Percentiles rank a stretch among this genome's conserved stretches.
phyloP scores from a whole-genome alignment of 139 green algal genomes.

The Picochlorum costavermella region DNA sequence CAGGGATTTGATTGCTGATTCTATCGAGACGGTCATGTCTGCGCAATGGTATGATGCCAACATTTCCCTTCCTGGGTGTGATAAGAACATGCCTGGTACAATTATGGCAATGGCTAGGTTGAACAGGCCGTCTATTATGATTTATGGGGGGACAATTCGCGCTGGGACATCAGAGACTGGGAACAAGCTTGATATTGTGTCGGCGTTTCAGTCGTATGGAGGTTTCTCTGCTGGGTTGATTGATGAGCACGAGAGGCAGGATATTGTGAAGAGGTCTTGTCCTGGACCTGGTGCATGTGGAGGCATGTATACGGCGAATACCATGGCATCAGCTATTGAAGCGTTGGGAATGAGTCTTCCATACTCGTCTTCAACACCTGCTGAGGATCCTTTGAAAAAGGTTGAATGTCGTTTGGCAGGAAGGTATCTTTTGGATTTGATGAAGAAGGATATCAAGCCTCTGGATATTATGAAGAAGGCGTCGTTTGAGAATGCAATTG shows the following conservation, averaged over 20 bases:
- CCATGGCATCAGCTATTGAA: conserved; percentile 95
- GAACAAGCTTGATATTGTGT: conserved; percentile 85
- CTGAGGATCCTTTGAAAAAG: conserved; percentile 88
- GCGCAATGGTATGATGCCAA: conserved; percentile 94
- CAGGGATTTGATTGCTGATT: conserved; percentile 88
- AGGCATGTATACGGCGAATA: conserved; percentile 99
- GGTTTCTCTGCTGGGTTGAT: conserved; percentile 74
- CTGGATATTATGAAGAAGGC: conserved; percentile 91
- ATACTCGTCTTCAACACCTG: conserved; percentile 85
- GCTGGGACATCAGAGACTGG: conserved; percentile 47
- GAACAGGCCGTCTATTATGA: conserved; percentile 92
- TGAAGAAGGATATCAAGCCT: conserved; percentile 88
- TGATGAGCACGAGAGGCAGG: conserved; percentile 68
- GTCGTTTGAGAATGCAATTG: conserved; percentile 96
- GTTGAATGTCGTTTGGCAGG: conserved; percentile 88
- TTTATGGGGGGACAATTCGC: conserved; percentile 98
- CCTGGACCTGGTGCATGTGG: conserved; percentile 72
- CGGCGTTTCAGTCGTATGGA: conserved; percentile 92
- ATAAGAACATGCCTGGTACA: conserved; percentile 98
- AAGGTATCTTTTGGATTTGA: conserved; percentile 70
- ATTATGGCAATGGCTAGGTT: conserved; percentile 95
- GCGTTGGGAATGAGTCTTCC: conserved; percentile 94
- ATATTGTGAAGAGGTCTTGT: conserved; percentile 88
- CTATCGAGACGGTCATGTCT: conserved; percentile 94
- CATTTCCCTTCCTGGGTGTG: conserved; percentile 82